Evolutionary conservation across 805 yeast species (phyloP), one percentile per base, ranked within the genome.

Genomic region (Spathaspora hagerdaliae): DNA sequence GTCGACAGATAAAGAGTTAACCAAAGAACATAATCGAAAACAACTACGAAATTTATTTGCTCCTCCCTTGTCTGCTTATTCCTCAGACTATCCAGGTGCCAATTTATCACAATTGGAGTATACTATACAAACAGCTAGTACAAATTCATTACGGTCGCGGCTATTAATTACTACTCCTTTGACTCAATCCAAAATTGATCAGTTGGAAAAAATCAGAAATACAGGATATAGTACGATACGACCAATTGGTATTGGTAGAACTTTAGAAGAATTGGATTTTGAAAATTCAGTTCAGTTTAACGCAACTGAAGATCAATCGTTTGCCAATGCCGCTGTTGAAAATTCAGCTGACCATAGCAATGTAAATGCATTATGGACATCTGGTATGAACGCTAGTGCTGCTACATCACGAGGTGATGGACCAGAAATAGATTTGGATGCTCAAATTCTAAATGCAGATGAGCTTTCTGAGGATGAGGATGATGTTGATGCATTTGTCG

Each of bases 1-100:
- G 4, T 32, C 32, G 26, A 38, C 31, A 27, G 44, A 33, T 27
- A 44, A 36, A 19, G 15, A 38, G 10, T n/a, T 14, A 12, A 19
- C 34, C 10, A 15, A 14, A 12, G 56, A 56, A n/a, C 33, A 44
- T 5, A 15, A 38, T 10, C 34, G 29, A 15, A 45, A 42, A 26
- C 54, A 57, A 43, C 32, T 60, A 34, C 37, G 49, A 31, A 52
- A 55, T 33, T 48, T 56, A 33, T 68, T 60, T 49, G 79, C 79
- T 1, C 83, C 83, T 2, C 81, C 84, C 7, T 57, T 80, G 19
- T 71, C 78, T 14, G 78, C 82, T 2, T 80, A 79, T 52, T 71
- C 81, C 0, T 70, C 82, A 3, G 77, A 74, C 15, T 61, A 65
- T 45, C 62, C 65, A 9, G 67, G 66, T 1, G 56, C 60, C 7